Evolutionary conservation across 2,329 filamentous ascomycete species (phyloP), one percentile per base, ranked within the genome.

Genomic region (Aspergillus alliaceus): DNA sequence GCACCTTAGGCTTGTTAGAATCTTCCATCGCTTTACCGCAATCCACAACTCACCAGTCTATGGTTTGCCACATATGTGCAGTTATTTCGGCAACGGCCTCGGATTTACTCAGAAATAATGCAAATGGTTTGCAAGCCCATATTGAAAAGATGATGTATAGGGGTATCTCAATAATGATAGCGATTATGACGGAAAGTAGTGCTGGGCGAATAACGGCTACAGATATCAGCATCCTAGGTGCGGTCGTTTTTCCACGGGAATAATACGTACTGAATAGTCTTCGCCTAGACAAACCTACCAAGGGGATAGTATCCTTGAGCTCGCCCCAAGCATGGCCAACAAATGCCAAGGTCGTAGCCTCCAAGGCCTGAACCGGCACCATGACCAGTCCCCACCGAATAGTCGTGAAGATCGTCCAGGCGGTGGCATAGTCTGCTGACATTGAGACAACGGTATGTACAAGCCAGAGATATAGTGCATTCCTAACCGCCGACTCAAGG

Each of bases 371-470:
- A 0, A 91, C 85, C 0, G 88, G 88, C 0, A 90, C 86, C 88
- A 91, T 91, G 29, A 91, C 76, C 1, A 91, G 75, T 0, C 88
- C 88, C 88, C 88, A 90, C 14, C 87, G 81, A 40, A 91, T 90
- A 0, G 87, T 90, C 54, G 83, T 88, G 75, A 91, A 91, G 9
- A 90, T 78, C 1, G 87, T 85, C 88, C 87, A 91, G 0, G 88
- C 86, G 0, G 87, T 90, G 0, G 87, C 85, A 68, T 91, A 91
- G 6, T 84, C 80, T 0, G 76, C 72, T 0, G 87, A 87, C 57
- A 91, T 77, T 0, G 81, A 74, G 0, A 91, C 81, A 18, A 91
- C 88, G 4, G 80, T 84, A 52, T 76, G 81, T 0, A 91, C 81
- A 0, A 91, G 77, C 88, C 87, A 91, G 0, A 91, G 80, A 58